phyloP scores from a whole-genome alignment of 345 rosid genomes.

The Lepidium sativum region DNA sequence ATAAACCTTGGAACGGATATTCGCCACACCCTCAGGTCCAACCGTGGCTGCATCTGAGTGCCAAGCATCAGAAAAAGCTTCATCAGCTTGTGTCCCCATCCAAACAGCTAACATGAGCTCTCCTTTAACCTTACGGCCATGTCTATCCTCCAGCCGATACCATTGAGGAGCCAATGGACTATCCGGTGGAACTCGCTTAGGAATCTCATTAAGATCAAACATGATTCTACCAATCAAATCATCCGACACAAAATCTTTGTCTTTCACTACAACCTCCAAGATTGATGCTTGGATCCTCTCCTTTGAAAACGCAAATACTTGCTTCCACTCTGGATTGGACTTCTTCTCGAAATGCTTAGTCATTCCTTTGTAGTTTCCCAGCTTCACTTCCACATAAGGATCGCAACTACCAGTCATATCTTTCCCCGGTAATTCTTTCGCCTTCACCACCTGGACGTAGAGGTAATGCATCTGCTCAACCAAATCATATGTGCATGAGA shows the following conservation, averaged over 20 bases:
- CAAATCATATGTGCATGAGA: slow-evolving; percentile 83
- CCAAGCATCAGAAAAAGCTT: slow-evolving; percentile 96
- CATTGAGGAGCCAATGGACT: slow-evolving; percentile 96
- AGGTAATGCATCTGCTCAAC: slow-evolving; percentile 99
- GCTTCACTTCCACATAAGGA: slow-evolving; percentile 75
- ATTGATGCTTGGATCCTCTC: too few relatives aligned
- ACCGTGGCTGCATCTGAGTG: slow-evolving; percentile 88
- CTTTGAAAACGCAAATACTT: slow-evolving; percentile 84
- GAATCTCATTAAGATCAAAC: slow-evolving; percentile 84
- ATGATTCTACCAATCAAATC: slow-evolving; percentile 73
- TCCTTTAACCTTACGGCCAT: slow-evolving; percentile 56
- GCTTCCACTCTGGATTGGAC: slow-evolving; percentile 70
- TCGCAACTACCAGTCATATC: slow-evolving; percentile 80
- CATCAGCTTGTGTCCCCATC: slow-evolving; percentile 97
- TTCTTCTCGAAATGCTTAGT: slow-evolving; percentile 75
- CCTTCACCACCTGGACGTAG: slow-evolving; percentile 81
- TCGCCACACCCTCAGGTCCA: too few relatives aligned
- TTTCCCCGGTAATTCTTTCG: slow-evolving; percentile 75
- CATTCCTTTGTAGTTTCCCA: slow-evolving; percentile 83
- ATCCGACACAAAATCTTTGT: too few relatives aligned
- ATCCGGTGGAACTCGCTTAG: slow-evolving; percentile 95
- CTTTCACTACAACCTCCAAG: too few relatives aligned
- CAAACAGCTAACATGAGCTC: slow-evolving; percentile 90
- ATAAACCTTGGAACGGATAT: too few relatives aligned
- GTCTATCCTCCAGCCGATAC: slow-evolving; percentile 63